Evolutionary conservation across 495 filamentous ascomycete genomes (phyloP).

Genomic region (Aspergillus coremiiformis): DNA sequence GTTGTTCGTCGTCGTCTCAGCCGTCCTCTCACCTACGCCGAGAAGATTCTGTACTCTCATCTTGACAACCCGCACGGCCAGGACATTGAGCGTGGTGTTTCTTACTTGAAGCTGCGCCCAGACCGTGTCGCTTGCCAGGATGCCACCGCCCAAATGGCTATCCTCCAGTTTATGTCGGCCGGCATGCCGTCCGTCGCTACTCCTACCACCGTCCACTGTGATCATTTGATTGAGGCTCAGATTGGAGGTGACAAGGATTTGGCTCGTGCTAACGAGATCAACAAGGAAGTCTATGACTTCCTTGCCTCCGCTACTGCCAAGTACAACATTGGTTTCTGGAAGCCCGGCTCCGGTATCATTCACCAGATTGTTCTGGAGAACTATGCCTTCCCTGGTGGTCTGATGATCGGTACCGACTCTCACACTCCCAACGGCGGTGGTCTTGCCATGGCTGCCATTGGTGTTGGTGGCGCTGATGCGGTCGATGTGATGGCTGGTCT

Average conservation of each 20-base stretch:
- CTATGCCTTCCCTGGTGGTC: constrained; percentile 96
- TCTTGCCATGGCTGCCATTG: constrained; percentile 91
- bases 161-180: constrained; percentile 98
- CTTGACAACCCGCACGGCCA: constrained; percentile 94
- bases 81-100: constrained; percentile 90
- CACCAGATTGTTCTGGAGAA: constrained; percentile 99
- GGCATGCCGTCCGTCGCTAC: constrained; percentile 92
- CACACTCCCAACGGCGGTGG: constrained; percentile 98
- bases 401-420: constrained; percentile 97
- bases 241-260: constrained; percentile 92
- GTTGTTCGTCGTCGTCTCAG: constrained; percentile 84
- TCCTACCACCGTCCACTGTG: constrained; percentile 95
- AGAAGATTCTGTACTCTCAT: constrained; percentile 99
- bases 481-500: constrained; percentile 98
- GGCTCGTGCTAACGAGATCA: constrained; percentile 81
- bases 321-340: constrained; percentile 99
- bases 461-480: constrained; percentile 97
- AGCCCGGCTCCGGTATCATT: constrained; percentile 97
- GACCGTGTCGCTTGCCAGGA: constrained; percentile 99
- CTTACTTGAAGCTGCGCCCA: constrained; percentile 91
- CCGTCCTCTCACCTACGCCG: constrained; percentile 87
- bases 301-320: constrained; percentile 89
- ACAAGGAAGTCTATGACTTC: constrained; percentile 99
- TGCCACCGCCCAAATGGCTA: constrained; percentile 99
- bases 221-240: constrained; percentile 99